Base-by-base conservation (phyloP, 768 basidiomycete genomes). In the Calocera viscosa region DNA sequence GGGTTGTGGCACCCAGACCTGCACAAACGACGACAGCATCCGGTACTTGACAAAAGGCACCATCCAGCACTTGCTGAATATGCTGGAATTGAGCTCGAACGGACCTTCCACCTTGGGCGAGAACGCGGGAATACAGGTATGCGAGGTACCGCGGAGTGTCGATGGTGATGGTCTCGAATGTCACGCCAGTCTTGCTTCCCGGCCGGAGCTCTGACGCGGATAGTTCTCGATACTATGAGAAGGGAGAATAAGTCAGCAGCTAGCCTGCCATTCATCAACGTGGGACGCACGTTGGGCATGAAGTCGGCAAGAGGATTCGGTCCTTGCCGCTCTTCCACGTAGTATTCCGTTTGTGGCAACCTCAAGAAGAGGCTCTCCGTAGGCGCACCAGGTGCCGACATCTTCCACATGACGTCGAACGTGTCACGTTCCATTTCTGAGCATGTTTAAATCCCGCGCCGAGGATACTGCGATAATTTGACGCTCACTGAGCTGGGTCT, bases 321-420 rank as follows among this genome's bases (percentile, higher is more conserved):
- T 10, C 33, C 39, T 7, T 49, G 24, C 38, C 68, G 49, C 10
- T 75, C 75, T 16, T 78, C 77, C 30, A 74, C 75, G 73, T 80
- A 84, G 72, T 84, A 86, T 70, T 89, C 85, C 0, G 81, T 84
- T 67, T 91, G 86, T 0, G 75, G 76, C 16, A 87, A 75, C 43
- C 87, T 84, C 40, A 86, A 75, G 78, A 91, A 89, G 67, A 82
- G 85, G 26, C 80, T 78, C 68, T 88, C 84, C 0, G 82, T 80
- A 12, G 78, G 77, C 14, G 47, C n/a, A 34, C 78, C 78, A 1
- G 82, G 83, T 2, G 79, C 81, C 0, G 90, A 90, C 69, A 91
- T 78, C 67, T 82, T 77, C 87, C 87, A 90, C 82, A 92, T 83
- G 2, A 76, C 77, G n/a, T 85, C 74, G 74, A 93, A 90, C 0